Evolutionary conservation across 2,329 filamentous ascomycete species (phyloP), one percentile per base, ranked within the genome.

Genomic region (Colletotrichum zoysiae): DNA sequence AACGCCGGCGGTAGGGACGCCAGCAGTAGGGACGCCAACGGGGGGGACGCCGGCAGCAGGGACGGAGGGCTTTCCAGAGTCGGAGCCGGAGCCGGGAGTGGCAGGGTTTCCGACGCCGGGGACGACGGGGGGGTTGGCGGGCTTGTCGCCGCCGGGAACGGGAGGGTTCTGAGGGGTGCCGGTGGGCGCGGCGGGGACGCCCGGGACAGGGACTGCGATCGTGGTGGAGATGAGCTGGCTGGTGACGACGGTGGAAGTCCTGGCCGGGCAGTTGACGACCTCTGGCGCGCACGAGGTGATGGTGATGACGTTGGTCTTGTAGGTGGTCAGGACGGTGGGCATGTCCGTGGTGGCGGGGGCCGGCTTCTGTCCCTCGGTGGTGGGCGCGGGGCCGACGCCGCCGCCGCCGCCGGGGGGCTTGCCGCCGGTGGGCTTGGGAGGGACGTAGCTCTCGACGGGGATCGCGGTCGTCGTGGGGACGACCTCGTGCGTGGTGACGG

Each of bases 201-300:
- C 65, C 11, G 56, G 44, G 23, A 23, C 57, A 14, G 57, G 68
- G 20, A 62, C 56, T 12, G 53, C 55, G 44, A 46, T n/a, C 7
- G 44, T 46, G 44, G 70, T 66, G 12, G 82, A 75, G 53, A 86
- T 79, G 2, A 78, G 78, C 74, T 83, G 78, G 5, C 84, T 85
- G 69, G 77, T 79, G 71, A 82, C 75, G 67, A 79, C 76, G 66
- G 81, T 70, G 18, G 80, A 81, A 30, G 77, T 74, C 35, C 76
- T 76, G 5, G 73, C 77, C 14, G 83, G 81, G 76, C 82, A 84
- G 79, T 81, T 76, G 50, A 76, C 77, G 1, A 84, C 79, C 18
- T 76, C 76, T n/a, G 87, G 81, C 55, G 83, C 85, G 79, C 88
- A 90, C 55, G 85, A 86, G 76, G 86, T 89, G 79, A 89, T 83